A percentile compares a stretch with the other conserved stretches of the same genome.
These are phyloP conservation scores for Lepiota venenata DNA, from an alignment of 768 basidiomycete genomes.

Conservation along the genomic window DNA sequence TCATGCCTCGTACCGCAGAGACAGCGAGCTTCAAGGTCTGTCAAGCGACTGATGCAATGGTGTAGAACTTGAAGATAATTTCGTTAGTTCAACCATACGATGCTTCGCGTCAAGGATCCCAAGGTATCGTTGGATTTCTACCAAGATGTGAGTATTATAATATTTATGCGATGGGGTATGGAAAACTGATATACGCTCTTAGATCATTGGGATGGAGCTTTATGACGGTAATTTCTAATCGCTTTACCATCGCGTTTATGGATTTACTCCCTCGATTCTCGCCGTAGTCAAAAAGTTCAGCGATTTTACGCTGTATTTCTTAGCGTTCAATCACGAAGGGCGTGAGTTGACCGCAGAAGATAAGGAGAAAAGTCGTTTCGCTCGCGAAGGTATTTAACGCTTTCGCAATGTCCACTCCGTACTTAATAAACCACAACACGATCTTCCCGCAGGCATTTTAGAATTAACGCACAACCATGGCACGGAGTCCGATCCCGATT, in stretches of 20 bases:
- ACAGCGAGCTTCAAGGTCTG: slow-evolving; percentile 62
- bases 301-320: slow-evolving; percentile 81
- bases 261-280: slow-evolving; percentile 9
- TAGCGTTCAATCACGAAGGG: slow-evolving; percentile 69
- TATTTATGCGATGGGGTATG: neutral
- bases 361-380: slow-evolving; percentile 42
- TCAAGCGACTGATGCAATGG: neutral
- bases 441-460: slow-evolving; percentile 59
- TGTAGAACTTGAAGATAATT: neutral
- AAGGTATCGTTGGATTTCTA: slow-evolving; percentile 81
- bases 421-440: neutral
- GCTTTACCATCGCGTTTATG: neutral
- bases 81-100: slow-evolving; percentile 77
- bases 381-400: slow-evolving; percentile 73
- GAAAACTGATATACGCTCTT: neutral
- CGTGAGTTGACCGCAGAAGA: slow-evolving; percentile 50
- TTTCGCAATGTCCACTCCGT: too few relatives aligned
- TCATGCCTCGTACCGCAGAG: slow-evolving; percentile 62
- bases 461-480: slow-evolving; percentile 91
- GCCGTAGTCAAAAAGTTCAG: slow-evolving; percentile 46
- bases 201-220: slow-evolving; percentile 78
- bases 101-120: slow-evolving; percentile 88
- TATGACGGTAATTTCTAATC: slow-evolving; percentile 40
- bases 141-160: slow-evolving; percentile 45
- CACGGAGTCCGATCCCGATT: slow-evolving; percentile 74